These are phyloP conservation scores for Leishmania tarentolae DNA, from an alignment of 208 protist species.

Conservation along the genomic window DNA sequence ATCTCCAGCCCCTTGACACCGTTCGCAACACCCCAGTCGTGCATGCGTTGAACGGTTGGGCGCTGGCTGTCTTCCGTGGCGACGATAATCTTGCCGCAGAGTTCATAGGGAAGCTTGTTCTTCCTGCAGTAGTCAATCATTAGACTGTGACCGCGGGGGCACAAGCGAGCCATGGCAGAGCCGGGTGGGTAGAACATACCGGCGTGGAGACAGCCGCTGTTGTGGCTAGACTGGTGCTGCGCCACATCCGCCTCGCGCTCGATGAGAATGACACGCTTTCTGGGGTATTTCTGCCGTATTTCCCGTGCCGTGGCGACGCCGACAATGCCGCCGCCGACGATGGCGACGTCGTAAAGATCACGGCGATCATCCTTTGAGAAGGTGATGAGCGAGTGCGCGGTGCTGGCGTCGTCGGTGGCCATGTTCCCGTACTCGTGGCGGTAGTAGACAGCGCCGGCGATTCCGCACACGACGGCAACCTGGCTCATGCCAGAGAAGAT, in stretches of 20 bases:
- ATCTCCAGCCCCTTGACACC: constrained; percentile 80
- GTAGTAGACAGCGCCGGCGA: constrained; percentile 51
- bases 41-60: constrained; percentile 64
- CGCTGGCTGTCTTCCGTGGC: constrained; percentile 62
- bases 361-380: constrained; percentile 48
- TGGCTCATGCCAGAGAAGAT: constrained; percentile 40
- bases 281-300: constrained; percentile 64
- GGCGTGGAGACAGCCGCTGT: constrained; percentile 92
- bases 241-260: constrained; percentile 90
- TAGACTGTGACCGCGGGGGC: constrained; percentile 77
- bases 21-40: constrained; percentile 81
- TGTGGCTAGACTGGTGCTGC: constrained; percentile 91
- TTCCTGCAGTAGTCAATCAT: constrained; percentile 89
- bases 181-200: constrained; percentile 92
- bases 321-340: constrained; percentile 91
- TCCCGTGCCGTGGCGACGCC: constrained; percentile 81
- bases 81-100: constrained; percentile 92
- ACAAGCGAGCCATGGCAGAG: constrained; percentile 81
- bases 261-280: constrained; percentile 75
- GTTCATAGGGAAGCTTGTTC: constrained; percentile 79
- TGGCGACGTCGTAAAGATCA: constrained; percentile 86
- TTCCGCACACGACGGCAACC: constrained; percentile 39
- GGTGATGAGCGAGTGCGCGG: constrained; percentile 36
- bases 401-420: constrained; percentile 29
- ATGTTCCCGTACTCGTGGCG: constrained; percentile 50